Evolutionary conservation across 257 asterid species (phyloP), one percentile per base, ranked within the genome.

Genomic region (Penstemon eatonii): DNA sequence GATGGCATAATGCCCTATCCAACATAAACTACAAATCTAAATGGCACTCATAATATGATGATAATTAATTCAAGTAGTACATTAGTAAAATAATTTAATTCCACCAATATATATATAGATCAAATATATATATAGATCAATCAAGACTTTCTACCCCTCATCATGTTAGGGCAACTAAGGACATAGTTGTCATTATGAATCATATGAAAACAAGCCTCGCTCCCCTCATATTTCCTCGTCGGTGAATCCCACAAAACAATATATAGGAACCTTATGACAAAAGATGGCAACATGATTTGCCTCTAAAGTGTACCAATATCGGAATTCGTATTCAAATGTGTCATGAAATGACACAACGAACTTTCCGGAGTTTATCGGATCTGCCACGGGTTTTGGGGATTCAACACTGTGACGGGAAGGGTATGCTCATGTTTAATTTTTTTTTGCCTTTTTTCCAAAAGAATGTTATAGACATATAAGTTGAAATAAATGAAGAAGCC

Each of bases 231-330:
- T 10, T 51, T 75, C 57, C 55, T 85, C 77, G 7, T 80, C 77
- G 0, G 85, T 87, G 3, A 82, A 67, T 89, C 96, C 89, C 94
- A 87, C 61, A 87, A 6, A 3, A 54, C 50, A 18, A 83, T 84
- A 15, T 15, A 15, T 15, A 0, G 56, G 25, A 5, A 78, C 74
- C 66, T 51, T 80, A 4, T 76, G 77, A 3, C 88, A 83, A 5
- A n/a, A 44, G 4, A 74, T 4, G 40, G 80, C 83, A 0, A 78
- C 42, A 38, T 70, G 82, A 10, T 58, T 78, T 0, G 86, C 82
- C 85, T 66, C 69, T 57, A 52, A 50, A n/a, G 80, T 43, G 33
- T 63, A 70, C 92, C 89, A 86, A 6, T 84, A 73, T 4, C 87
- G 72, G 3, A 88, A 74, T 13, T 86, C 38, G 49, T 81, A 72